A percentile compares a stretch with the other conserved stretches of the same genome.
Evolutionary conservation across 805 yeast genomes (phyloP).

Genomic region (Metschnikowia shivogae): DNA sequence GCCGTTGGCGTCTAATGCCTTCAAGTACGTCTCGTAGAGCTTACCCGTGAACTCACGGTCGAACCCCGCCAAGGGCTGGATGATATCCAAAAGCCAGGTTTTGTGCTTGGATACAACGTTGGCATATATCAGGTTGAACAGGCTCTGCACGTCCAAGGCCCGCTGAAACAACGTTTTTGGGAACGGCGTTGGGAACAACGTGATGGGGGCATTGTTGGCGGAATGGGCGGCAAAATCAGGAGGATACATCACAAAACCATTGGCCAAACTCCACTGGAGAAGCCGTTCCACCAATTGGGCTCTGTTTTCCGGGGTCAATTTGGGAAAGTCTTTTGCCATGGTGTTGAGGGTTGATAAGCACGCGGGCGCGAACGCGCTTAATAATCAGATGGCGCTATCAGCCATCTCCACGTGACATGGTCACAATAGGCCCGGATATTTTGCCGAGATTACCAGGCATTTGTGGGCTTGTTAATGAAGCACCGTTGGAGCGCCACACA

Average conservation of each 20-base stretch:
- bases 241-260: slow-evolving; percentile 83
- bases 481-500: no score
- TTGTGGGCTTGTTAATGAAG: no score
- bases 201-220: slow-evolving; percentile 76
- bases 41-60: slow-evolving; percentile 82
- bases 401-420: no score
- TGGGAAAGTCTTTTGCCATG: slow-evolving; percentile 33
- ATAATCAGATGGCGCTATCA: background rate
- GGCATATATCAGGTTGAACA: slow-evolving; percentile 72
- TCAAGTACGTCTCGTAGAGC: slow-evolving; percentile 56
- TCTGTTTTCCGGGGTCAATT: slow-evolving; percentile 24
- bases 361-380: slow-evolving; percentile 1
- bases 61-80: slow-evolving; percentile 50
- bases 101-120: slow-evolving; percentile 51
- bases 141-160: slow-evolving; percentile 62
- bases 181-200: slow-evolving; percentile 87
- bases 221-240: slow-evolving; percentile 44
- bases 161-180: slow-evolving; percentile 62
- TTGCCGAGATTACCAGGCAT: no score
- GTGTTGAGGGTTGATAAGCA: background rate
- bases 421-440: no score
- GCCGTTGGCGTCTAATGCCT: slow-evolving; percentile 43
- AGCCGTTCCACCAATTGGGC: slow-evolving; percentile 41
- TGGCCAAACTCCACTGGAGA: slow-evolving; percentile 71
- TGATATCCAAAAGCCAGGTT: slow-evolving; percentile 58